Evolutionary conservation across 2,329 filamentous ascomycete genomes (phyloP).

Genomic region (Phialocephala sp.): DNA sequence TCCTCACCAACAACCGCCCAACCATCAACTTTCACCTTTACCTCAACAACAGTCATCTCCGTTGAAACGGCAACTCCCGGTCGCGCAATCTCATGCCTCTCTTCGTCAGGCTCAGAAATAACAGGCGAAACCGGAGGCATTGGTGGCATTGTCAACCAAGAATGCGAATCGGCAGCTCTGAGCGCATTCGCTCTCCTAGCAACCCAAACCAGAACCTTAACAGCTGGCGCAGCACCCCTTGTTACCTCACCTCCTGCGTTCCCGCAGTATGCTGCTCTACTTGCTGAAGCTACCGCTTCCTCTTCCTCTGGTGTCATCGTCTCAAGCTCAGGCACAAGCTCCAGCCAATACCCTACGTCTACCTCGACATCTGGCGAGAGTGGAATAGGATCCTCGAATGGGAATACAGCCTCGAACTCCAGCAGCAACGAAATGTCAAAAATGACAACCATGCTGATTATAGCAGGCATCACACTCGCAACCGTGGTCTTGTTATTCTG

Average conservation of each 20-base stretch:
- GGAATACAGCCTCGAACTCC: not conserved
- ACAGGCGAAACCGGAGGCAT: slow-evolving; percentile 16
- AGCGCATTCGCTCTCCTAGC: slow-evolving; percentile 14
- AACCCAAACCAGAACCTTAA: slow-evolving; percentile 11
- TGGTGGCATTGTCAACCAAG: slow-evolving; percentile 5
- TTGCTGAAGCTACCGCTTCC: not conserved
- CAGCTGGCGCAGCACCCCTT: slow-evolving; percentile 6
- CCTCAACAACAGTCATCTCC: slow-evolving; percentile 4
- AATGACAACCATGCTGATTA: slow-evolving; percentile 18
- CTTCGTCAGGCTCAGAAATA: slow-evolving; percentile 3
- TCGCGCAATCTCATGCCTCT: slow-evolving; percentile 14
- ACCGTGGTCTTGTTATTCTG: slow-evolving; percentile 18
- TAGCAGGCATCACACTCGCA: slow-evolving; percentile 18
- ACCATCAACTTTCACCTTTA: slow-evolving; percentile 8
- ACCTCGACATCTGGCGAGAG: not conserved
- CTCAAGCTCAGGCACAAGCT: slow-evolving; percentile 7
- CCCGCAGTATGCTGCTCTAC: not conserved
- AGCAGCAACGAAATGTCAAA: slow-evolving; percentile 9
- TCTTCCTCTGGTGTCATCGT: not conserved
- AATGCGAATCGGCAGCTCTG: slow-evolving; percentile 19
- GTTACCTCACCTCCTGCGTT: slow-evolving; percentile 13
- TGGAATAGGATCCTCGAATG: not conserved
- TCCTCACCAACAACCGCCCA: slow-evolving; percentile 7
- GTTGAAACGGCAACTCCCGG: slow-evolving; percentile 11
- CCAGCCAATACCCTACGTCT: not conserved